A percentile compares a stretch with the other conserved stretches of the same genome.
Conservation (phyloP, 345 rosid species). For the Raphanus sativus region DNA sequence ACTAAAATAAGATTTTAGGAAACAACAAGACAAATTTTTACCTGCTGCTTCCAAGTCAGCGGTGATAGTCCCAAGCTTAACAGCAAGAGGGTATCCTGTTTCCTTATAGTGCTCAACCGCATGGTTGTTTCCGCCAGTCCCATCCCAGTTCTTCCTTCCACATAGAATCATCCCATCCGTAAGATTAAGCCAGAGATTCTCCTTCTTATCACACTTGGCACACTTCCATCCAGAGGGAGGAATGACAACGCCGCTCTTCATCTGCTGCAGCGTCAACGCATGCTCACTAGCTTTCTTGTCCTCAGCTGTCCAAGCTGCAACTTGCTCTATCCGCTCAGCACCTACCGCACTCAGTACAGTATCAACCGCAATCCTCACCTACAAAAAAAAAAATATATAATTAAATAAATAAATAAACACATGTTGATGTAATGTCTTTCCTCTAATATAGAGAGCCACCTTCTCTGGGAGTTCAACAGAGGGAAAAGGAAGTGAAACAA, state of each 20-base stretch:
- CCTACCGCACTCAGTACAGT: constrained; percentile 73
- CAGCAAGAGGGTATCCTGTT: constrained; percentile 90
- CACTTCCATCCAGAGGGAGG: constrained; percentile 96
- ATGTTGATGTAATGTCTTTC: no score
- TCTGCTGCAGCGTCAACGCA: constrained; percentile 76
- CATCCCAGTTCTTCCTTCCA: constrained; percentile 96
- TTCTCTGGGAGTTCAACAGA: constrained; percentile 96
- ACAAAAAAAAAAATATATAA: constrained; percentile 8
- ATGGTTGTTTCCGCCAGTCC: constrained; percentile 96
- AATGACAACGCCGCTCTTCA: constrained; percentile 67
- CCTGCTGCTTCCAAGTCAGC: constrained; percentile 97
- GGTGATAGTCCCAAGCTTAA: constrained; percentile 95
- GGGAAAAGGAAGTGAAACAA: constrained; percentile 75
- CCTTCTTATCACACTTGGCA: constrained; percentile 81
- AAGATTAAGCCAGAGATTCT: constrained; percentile 95
- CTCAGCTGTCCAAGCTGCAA: constrained; percentile 95
- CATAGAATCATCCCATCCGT: constrained; percentile 98
- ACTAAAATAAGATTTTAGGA: not conserved
- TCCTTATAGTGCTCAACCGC: constrained; percentile 88
- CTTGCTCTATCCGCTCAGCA: constrained; percentile 84
- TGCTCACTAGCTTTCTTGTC: constrained; percentile 74
- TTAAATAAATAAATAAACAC: no score
- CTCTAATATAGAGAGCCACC: constrained; percentile 42
- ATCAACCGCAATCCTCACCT: constrained; percentile 93
- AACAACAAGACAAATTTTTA: constrained; percentile 47